Base-by-base conservation (phyloP, 495 filamentous ascomycete genomes). In the Penicillium malachiteum region DNA sequence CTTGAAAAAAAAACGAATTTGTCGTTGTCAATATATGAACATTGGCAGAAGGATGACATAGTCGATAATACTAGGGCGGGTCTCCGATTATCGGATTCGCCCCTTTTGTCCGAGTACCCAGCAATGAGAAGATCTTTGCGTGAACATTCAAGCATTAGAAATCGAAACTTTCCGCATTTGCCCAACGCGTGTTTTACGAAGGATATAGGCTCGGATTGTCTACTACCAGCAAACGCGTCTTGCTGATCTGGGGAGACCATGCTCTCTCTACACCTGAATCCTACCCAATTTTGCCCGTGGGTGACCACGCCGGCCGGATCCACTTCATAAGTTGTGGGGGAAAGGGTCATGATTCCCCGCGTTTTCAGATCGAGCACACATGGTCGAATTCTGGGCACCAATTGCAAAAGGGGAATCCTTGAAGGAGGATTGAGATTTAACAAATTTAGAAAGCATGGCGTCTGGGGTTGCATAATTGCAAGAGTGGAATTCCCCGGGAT, bases 281-380 rank as follows among this genome's bases (percentile, higher is more conserved):
- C 21, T 26, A 26, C 21, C 18, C 5, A 42, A 5, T 34, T 16
- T 37, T 41, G 17, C 17, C 34, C 48, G 35, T n/a, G 10, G 35
- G 18, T 18, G 48, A 40, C 33, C 37, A 38, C 11, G 18, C 13
- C 48, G 48, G 48, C 48, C 16, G 48, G 48, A 26, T 50, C 48
- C 48, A 50, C 48, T 31, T 13, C 16, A 0, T 30, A 41, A 13
- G 17, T 40, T 50, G 48, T 50, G 48, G 48, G 48, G 48, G 48
- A 50, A 26, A 26, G n/a, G 39, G 39, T 41, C 17, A 31, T 2
- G 31, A 50, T 39, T 39, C 48, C 34, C 48, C 34, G 48, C 34
- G 48, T 31, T 39, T 39, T 40, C 4, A 10, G 35, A 14, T 30
- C 17, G 26, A 30, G 17, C 35, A 31, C 37, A 50, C 7, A 50